phyloP scores from a whole-genome alignment of 306 rosid species.

The Casuarina glauca region DNA sequence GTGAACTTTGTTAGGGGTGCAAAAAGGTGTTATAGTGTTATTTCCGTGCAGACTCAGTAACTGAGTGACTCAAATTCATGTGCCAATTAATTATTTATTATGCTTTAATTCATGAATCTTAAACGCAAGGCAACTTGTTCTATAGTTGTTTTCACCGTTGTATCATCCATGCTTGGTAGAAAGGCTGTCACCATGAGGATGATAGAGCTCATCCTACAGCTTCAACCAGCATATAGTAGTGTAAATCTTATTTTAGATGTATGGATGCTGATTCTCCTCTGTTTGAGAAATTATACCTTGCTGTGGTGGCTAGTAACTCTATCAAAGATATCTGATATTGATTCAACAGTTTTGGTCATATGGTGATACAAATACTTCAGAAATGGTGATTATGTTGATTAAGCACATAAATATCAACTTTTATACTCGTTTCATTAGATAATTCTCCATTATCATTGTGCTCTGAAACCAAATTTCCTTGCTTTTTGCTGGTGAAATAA shows the following conservation, averaged over 20 bases:
- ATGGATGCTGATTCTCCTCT: background rate
- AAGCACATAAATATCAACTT: background rate
- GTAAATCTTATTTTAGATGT: background rate
- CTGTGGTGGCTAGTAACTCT: background rate
- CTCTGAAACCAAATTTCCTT: background rate
- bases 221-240: no score
- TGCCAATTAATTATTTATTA: no score
- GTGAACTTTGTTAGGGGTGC: background rate
- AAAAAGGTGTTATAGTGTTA: background rate
- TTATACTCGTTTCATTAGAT: background rate
- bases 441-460: background rate
- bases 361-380: background rate
- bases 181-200: background rate
- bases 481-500: slow-evolving; percentile 1
- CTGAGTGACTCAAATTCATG: background rate
- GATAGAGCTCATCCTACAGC: background rate
- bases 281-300: background rate
- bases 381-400: background rate
- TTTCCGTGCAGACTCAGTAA: background rate
- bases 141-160: background rate
- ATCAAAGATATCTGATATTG: background rate
- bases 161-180: no score
- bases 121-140: background rate
- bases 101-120: background rate
- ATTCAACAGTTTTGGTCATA: background rate